These are phyloP conservation scores for Elaeagnus macrophylla DNA, from an alignment of 306 rosid genomes.

Conservation along the genomic window DNA sequence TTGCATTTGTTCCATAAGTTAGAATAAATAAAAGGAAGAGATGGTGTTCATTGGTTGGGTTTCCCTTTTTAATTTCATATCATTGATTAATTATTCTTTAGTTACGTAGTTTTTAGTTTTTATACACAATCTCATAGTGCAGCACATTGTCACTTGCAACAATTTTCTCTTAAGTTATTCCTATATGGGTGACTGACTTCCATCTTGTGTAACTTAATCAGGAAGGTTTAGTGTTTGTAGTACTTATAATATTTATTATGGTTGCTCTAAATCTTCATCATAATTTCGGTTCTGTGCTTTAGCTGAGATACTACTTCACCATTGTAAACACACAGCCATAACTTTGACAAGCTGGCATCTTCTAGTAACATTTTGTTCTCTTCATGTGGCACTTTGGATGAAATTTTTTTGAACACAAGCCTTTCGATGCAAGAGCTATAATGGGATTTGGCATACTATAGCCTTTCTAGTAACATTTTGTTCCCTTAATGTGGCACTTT, in stretches of 20 bases:
- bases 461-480: too few species aligned
- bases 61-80: neutral
- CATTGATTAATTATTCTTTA: neutral
- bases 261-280: neutral
- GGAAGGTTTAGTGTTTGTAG: neutral
- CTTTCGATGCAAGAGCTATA: slow-evolving; percentile 81
- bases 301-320: neutral
- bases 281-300: neutral
- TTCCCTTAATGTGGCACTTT: too few species aligned
- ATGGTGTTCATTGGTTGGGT: too few species aligned
- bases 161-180: neutral
- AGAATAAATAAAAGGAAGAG: too few species aligned
- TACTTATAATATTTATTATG: neutral
- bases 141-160: neutral
- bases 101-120: neutral
- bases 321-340: slow-evolving; percentile 51
- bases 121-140: neutral
- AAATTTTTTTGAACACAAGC: slow-evolving; percentile 86
- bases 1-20: too few species aligned
- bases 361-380: slow-evolving; percentile 94
- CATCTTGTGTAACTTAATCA: neutral
- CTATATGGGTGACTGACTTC: neutral
- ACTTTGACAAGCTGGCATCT: slow-evolving; percentile 99
- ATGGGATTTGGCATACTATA: slow-evolving; percentile 90
- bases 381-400: slow-evolving; percentile 82